Base-by-base conservation (phyloP, 1,139 yeast genomes). In the Kurtzmaniella quercitrusa region DNA sequence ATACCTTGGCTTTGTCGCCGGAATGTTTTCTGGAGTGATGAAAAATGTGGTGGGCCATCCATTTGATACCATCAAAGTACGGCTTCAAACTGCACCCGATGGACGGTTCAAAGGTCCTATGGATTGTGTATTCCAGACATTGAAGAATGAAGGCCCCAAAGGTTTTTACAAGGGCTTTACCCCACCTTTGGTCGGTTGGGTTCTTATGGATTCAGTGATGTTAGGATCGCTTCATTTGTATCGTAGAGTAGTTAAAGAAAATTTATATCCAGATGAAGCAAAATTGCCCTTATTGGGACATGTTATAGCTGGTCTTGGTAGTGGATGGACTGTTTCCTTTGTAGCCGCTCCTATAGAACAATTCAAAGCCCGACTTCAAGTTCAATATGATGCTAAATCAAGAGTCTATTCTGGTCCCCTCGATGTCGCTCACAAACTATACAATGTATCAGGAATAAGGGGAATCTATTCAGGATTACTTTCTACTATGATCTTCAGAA, bases 311-410 rank as follows among this genome's bases (percentile, higher is more conserved):
- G 84, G 83, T 0, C 60, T 79, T 37, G 95, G 95, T n/a, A 81
- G 94, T 14, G 96, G 97, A 2, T 80, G 83, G 83, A 90, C 96
- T 0, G 96, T 90, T 9, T 83, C 94, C 38, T 85, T 90, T 65
- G 93, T 90, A 15, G 97, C 97, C 1, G 95, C 96, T 0, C 96
- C 96, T 1, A 85, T 90, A 6, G 97, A 90, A 62, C 86, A 86
- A 55, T 82, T 89, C 54, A 90, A 89, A 63, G 96, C 95, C 2
- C 73, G 95, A 50, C 70, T 90, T 42, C 96, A 90, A 60, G 90
- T 90, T 6, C 96, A 90, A 59, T 90, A 90, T 59, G 95, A 88
- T 59, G 84, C 90, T 15, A 74, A 77, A 40, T 66, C 86, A n/a
- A 82, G 73, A 51, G 55, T 76, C 8, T 89, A 85, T 57, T 70